A percentile compares a stretch with the other conserved stretches of the same genome.
phyloP scores from a whole-genome alignment of 2,329 filamentous ascomycete genomes.

The Laburnicola sp. region DNA sequence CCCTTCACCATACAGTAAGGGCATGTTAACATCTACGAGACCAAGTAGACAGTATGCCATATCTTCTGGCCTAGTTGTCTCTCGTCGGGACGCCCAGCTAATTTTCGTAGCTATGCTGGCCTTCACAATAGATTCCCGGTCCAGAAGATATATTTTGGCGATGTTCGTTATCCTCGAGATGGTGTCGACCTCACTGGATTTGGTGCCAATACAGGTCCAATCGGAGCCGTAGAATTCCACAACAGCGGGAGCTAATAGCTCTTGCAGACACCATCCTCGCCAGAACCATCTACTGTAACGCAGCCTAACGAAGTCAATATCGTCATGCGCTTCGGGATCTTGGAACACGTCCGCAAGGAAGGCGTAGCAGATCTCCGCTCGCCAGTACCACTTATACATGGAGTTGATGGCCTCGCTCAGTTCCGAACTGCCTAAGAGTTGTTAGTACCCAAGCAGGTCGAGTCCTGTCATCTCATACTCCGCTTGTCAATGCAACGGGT shows the following conservation, averaged over 20 bases:
- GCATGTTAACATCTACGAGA: conserved; percentile 29
- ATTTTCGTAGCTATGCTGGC: conserved; percentile 14
- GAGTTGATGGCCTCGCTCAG: conserved; percentile 20
- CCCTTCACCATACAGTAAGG: conserved; percentile 32
- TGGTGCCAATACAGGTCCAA: conserved; percentile 10
- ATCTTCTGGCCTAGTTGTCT: conserved; percentile 26
- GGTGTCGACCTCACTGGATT: not conserved
- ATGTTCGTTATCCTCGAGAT: conserved; percentile 4
- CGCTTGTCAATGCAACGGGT: conserved; percentile 16
- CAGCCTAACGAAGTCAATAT: not conserved
- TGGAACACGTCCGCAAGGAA: conserved; percentile 16
- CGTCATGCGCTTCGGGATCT: not conserved
- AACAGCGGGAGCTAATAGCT: conserved; percentile 11
- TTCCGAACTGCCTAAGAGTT: conserved; percentile 9
- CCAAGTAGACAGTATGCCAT: conserved; percentile 33
- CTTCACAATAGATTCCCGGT: not conserved
- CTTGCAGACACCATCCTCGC: conserved; percentile 17
- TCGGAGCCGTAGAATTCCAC: conserved; percentile 14
- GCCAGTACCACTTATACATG: conserved; percentile 19
- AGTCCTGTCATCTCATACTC: conserved; percentile 10
- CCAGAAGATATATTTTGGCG: not conserved
- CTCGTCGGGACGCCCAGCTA: conserved; percentile 6
- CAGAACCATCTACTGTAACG: conserved; percentile 10
- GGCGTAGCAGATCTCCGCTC: conserved; percentile 16
- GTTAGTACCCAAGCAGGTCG: no score